Evolutionary conservation across 257 asterid species (phyloP).

Genomic region (Solanum corneliomulleri): DNA sequence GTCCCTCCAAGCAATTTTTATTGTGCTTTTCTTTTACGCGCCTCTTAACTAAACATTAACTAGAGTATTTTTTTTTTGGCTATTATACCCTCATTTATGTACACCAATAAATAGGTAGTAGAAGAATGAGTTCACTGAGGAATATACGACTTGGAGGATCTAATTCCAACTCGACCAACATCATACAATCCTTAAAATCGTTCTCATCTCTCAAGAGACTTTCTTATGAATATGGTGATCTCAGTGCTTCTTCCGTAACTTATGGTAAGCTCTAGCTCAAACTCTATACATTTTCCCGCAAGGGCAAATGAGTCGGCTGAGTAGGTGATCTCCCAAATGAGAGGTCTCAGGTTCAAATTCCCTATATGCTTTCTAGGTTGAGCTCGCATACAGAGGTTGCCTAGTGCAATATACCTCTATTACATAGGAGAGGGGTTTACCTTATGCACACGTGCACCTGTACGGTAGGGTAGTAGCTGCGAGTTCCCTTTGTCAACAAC

Average conservation of each 20-base stretch:
- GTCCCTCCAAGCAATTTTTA: neutral
- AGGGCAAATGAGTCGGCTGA: neutral
- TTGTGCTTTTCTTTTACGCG: neutral
- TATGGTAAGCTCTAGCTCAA: neutral
- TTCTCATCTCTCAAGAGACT: neutral
- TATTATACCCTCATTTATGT: neutral
- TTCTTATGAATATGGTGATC: neutral
- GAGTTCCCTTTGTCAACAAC: neutral
- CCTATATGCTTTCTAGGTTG: neutral
- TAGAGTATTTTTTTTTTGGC: no score
- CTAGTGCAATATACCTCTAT: no score
- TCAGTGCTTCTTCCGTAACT: neutral
- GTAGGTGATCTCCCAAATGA: neutral
- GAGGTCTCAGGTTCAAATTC: neutral
- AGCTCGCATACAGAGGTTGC: neutral
- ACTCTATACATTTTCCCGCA: neutral
- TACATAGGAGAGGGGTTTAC: neutral
- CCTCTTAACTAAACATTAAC: neutral
- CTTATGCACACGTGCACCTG: neutral
- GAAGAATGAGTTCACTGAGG: neutral
- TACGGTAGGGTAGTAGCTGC: neutral
- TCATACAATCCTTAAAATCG: neutral
- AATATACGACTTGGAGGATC: neutral
- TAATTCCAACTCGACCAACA: neutral
- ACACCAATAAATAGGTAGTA: neutral